Conservation (phyloP, 1,139 yeast genomes). For the Kurtzmaniella quercitrusa region DNA sequence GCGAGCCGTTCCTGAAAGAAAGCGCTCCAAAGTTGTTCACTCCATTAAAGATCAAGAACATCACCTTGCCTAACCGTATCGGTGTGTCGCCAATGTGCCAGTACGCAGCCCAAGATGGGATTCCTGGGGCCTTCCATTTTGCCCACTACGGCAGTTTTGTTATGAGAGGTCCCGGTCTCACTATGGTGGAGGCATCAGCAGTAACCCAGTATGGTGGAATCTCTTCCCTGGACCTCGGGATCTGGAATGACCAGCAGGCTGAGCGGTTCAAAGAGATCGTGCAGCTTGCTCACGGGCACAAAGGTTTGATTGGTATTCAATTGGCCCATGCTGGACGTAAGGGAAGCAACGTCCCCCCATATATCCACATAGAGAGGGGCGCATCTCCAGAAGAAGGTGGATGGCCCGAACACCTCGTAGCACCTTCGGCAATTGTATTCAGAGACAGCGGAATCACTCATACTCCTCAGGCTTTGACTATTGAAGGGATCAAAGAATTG, state of each 20-base stretch:
- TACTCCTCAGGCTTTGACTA: constrained; percentile 29
- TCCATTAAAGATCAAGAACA: constrained; percentile 6
- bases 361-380: constrained; percentile 27
- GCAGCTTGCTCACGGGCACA: constrained; percentile 54
- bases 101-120: constrained; percentile 40
- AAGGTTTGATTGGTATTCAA: constrained; percentile 48
- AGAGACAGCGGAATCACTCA: constrained; percentile 26
- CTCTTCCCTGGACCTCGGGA: constrained; percentile 45
- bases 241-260: constrained; percentile 51
- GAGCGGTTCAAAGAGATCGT: constrained; percentile 43
- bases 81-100: constrained; percentile 62
- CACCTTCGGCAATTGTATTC: constrained; percentile 41
- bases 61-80: constrained; percentile 41
- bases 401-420: constrained; percentile 40
- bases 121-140: constrained; percentile 44
- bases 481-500: constrained; percentile 28
- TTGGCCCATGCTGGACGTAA: constrained; percentile 57
- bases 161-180: constrained; percentile 48
- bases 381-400: constrained; percentile 33
- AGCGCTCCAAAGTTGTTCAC: constrained; percentile 8
- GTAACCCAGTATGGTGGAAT: constrained; percentile 42
- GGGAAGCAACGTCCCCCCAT: constrained; percentile 34
- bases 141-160: constrained; percentile 43
- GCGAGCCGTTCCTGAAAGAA: background rate
- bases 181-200: constrained; percentile 41